Evolutionary conservation across 139 green algal genomes (phyloP).

Genomic region (Astrephomene gubernaculifera): DNA sequence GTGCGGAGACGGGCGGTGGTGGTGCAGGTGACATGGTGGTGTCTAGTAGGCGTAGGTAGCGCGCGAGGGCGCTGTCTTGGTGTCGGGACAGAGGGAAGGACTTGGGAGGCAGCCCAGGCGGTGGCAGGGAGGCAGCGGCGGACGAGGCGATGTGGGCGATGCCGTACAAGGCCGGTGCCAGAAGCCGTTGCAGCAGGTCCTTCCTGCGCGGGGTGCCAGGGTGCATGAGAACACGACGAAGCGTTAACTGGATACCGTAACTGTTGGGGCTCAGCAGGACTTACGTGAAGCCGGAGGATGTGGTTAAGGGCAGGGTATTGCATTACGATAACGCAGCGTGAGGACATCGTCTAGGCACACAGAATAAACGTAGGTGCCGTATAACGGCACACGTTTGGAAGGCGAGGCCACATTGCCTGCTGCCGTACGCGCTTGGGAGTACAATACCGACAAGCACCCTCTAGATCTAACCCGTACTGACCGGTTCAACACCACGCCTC

Average conservation of each 20-base stretch:
- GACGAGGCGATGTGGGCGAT: neutral
- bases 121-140: neutral
- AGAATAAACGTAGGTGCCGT: no score
- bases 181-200: constrained; percentile 6
- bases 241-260: no score
- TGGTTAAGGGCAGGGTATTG: no score
- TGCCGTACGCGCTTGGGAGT: no score
- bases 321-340: no score
- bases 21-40: neutral
- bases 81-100: neutral
- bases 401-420: no score
- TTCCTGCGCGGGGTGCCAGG: neutral
- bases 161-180: neutral
- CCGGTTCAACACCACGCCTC: neutral
- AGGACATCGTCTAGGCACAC: no score
- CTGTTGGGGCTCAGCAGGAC: no score
- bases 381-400: no score
- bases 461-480: neutral
- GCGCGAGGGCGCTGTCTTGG: neutral
- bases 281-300: no score
- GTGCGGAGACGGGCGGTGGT: neutral
- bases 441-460: no score
- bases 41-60: constrained; percentile 12
- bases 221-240: no score
- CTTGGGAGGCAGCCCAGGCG: neutral